phyloP scores from a whole-genome alignment of 2,329 filamentous ascomycete species.

The Botrytis fragariae region DNA sequence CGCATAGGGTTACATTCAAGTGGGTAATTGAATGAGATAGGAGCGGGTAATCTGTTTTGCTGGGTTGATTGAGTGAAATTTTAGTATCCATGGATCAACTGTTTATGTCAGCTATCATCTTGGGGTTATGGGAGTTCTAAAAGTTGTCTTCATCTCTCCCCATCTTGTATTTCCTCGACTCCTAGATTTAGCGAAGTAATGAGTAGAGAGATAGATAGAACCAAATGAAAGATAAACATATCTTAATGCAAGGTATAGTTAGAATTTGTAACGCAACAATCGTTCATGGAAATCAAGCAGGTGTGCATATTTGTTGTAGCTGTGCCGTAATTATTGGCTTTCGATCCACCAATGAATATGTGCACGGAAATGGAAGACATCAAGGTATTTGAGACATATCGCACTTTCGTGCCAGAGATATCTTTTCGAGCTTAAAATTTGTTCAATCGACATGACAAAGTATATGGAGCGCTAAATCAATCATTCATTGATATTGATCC shows the following conservation, averaged over 20 bases:
- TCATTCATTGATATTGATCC: constrained; percentile 3
- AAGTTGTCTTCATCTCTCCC: background rate
- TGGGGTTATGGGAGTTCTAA: background rate
- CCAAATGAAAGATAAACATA: background rate
- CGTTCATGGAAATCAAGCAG: background rate
- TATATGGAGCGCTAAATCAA: background rate
- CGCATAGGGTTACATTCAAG: constrained; percentile 28
- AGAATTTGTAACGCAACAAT: background rate
- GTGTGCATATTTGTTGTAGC: background rate
- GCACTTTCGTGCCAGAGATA: background rate
- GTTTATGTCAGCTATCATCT: background rate
- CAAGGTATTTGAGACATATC: background rate
- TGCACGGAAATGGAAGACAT: background rate
- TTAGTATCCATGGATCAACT: background rate
- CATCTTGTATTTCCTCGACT: background rate
- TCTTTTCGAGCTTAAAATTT: background rate
- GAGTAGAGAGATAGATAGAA: background rate
- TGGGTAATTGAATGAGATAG: background rate
- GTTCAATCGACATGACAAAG: background rate
- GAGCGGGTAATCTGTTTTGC: background rate
- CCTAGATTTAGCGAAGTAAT: background rate
- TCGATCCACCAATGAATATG: background rate
- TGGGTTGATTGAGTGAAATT: background rate
- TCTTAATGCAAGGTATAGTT: background rate
- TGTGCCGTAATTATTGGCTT: background rate